A percentile compares a stretch with the other conserved stretches of the same genome.
These are phyloP conservation scores for Periconia sp. DNA, from an alignment of 2,329 filamentous ascomycete species.

Conservation along the genomic window DNA sequence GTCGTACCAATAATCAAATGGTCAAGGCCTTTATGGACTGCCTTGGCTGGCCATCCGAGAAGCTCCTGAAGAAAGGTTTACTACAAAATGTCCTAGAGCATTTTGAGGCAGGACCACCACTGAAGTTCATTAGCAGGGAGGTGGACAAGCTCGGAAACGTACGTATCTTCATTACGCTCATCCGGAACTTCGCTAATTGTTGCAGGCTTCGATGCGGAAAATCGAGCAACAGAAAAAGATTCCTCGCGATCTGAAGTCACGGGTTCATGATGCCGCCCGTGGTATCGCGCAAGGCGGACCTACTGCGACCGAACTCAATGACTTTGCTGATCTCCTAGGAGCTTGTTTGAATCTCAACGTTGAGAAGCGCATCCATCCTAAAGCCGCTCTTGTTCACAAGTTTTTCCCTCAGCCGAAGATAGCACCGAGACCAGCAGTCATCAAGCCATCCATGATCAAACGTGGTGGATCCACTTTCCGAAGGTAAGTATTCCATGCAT, in stretches of 20 bases:
- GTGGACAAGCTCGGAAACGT: conserved; percentile 62
- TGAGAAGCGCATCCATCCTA: conserved; percentile 86
- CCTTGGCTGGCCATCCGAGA: conserved; percentile 87
- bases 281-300: conserved; percentile 69
- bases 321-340: conserved; percentile 87
- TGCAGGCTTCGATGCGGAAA: conserved; percentile 69
- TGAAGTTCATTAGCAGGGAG: conserved; percentile 79
- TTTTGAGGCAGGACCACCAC: conserved; percentile 62
- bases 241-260: conserved; percentile 73
- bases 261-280: conserved; percentile 73
- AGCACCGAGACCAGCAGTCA: conserved; percentile 26
- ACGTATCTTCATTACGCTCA: conserved; percentile 9
- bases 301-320: conserved; percentile 77
- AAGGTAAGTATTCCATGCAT: conserved; percentile 1
- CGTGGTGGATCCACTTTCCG: conserved; percentile 2
- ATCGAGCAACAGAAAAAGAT: conserved; percentile 69
- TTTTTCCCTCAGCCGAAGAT: conserved; percentile 69
- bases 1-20: conserved; percentile 98
- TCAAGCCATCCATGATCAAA: conserved; percentile 29
- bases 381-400: conserved; percentile 85
- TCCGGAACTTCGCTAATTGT: conserved; percentile 16
- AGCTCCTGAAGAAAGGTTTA: conserved; percentile 79
- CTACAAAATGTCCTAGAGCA: conserved; percentile 74
- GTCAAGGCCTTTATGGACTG: conserved; percentile 95
- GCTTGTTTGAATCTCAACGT: conserved; percentile 88